Conservation (phyloP, 1,284 basidiomycete genomes). For the Cryptococcus sp. region DNA sequence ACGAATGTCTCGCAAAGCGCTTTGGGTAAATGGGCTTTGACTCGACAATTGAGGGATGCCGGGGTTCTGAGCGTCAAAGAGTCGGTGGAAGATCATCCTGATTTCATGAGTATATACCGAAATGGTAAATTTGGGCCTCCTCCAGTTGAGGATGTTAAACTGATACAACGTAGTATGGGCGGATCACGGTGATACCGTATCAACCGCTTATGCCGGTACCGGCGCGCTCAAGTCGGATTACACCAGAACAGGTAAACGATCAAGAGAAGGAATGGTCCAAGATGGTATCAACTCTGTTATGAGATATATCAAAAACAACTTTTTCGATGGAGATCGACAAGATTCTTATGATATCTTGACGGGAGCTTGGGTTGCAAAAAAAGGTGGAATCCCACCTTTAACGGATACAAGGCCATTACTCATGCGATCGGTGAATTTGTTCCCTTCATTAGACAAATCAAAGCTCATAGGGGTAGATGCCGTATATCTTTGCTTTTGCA, state of each 20-base stretch:
- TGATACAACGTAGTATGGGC: slow-evolving; percentile 75
- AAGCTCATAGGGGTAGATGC: slow-evolving; percentile 57
- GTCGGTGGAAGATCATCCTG: slow-evolving; percentile 69
- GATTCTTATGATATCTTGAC: slow-evolving; percentile 93
- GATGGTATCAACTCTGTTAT: slow-evolving; percentile 83
- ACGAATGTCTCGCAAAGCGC: slow-evolving; percentile 95
- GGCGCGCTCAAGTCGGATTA: slow-evolving; percentile 97
- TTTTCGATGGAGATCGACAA: slow-evolving; percentile 90
- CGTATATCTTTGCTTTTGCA: slow-evolving; percentile 74
- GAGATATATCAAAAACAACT: slow-evolving; percentile 95
- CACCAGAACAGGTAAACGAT: slow-evolving; percentile 86
- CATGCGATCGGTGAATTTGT: slow-evolving; percentile 67
- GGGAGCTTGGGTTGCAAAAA: slow-evolving; percentile 77
- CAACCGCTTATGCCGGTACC: slow-evolving; percentile 88
- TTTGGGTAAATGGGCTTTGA: slow-evolving; percentile 76
- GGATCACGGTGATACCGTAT: slow-evolving; percentile 89
- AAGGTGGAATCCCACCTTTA: slow-evolving; percentile 64
- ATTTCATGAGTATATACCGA: slow-evolving; percentile 77
- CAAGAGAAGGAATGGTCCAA: slow-evolving; percentile 69
- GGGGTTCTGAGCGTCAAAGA: slow-evolving; percentile 68
- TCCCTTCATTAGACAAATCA: neutral
- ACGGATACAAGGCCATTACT: slow-evolving; percentile 73
- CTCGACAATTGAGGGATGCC: slow-evolving; percentile 67
- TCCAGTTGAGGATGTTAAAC: slow-evolving; percentile 2
- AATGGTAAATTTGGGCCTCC: slow-evolving; percentile 60